Conservation (phyloP, 108 stramenopile genomes). For the Fragilaria crotonensis region DNA sequence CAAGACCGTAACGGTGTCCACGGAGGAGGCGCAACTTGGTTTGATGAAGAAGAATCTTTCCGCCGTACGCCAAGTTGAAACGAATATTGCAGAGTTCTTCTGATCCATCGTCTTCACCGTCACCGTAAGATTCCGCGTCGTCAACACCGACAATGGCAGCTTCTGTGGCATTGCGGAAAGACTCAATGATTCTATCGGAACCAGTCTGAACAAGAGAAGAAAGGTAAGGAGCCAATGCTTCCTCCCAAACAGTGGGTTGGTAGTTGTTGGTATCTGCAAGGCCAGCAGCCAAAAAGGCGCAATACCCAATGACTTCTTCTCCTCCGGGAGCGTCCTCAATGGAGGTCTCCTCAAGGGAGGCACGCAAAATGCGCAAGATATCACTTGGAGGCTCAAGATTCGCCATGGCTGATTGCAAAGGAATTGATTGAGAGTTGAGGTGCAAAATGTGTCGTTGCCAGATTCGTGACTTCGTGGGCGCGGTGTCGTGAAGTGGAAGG, state of each 20-base stretch:
- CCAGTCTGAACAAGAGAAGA: conserved; percentile 6
- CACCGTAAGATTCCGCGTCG: conserved; percentile 66
- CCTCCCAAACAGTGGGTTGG: conserved; percentile 37
- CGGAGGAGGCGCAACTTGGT: conserved; percentile 88
- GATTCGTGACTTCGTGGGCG: too few relatives aligned
- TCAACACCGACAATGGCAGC: conserved; percentile 30
- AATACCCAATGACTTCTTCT: conserved; percentile 71
- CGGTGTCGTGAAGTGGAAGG: too few relatives aligned
- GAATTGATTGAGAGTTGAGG: too few relatives aligned
- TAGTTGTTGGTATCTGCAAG: conserved; percentile 49
- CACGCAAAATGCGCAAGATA: conserved; percentile 49
- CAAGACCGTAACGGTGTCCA: conserved; percentile 94
- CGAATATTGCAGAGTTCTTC: conserved; percentile 92
- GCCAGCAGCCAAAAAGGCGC: conserved; percentile 67
- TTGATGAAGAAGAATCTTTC: conserved; percentile 95
- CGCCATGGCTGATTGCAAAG: too few relatives aligned
- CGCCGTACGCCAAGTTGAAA: conserved; percentile 93
- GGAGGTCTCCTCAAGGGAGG: conserved; percentile 30
- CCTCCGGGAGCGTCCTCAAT: conserved; percentile 7
- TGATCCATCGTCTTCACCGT: conserved; percentile 80
- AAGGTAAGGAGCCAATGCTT: conserved; percentile 61
- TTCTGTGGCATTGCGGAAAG: conserved; percentile 45
- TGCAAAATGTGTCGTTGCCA: too few relatives aligned
- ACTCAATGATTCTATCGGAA: conserved; percentile 26
- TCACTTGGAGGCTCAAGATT: conserved; percentile 62